A percentile compares a stretch with the other conserved stretches of the same genome.
phyloP scores from a whole-genome alignment of 2,329 filamentous ascomycete genomes.

The Fusarium brachygibbosum region DNA sequence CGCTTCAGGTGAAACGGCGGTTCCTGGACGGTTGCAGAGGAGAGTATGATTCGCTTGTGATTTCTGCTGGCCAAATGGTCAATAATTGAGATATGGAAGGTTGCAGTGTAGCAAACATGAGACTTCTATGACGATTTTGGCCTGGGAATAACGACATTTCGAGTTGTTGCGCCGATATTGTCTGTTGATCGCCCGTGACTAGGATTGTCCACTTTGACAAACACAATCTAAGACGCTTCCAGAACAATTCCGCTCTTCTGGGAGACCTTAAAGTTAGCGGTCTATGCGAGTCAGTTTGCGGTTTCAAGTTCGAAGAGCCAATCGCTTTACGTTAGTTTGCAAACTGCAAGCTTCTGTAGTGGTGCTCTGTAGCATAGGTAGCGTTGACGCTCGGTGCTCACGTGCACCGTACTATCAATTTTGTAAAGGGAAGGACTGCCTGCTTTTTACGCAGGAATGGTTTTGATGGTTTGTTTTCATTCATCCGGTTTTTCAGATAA shows the following conservation, averaged over 20 bases:
- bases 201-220: constrained; percentile 1
- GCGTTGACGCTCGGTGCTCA: not conserved
- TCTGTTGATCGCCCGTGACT: not conserved
- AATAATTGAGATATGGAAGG: not conserved
- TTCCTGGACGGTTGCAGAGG: constrained; percentile 20
- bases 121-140: not conserved
- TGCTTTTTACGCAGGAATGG: not conserved
- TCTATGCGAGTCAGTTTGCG: constrained; percentile 30
- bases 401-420: not conserved
- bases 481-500: not conserved
- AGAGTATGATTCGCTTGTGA: constrained; percentile 2
- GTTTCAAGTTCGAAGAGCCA: constrained; percentile 33
- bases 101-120: constrained; percentile 12
- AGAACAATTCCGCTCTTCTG: constrained; percentile 22
- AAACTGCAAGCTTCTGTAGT: not conserved
- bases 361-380: not conserved
- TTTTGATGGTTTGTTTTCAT: not conserved
- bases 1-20: constrained; percentile 42
- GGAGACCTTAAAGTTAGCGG: constrained; percentile 22
- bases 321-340: constrained; percentile 15
- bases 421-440: not conserved
- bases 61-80: not conserved
- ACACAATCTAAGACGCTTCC: constrained; percentile 18
- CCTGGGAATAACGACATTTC: constrained; percentile 6
- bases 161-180: not conserved